These are phyloP conservation scores for Ustilago nuda DNA, from an alignment of 1,284 basidiomycete genomes.

Conservation along the genomic window DNA sequence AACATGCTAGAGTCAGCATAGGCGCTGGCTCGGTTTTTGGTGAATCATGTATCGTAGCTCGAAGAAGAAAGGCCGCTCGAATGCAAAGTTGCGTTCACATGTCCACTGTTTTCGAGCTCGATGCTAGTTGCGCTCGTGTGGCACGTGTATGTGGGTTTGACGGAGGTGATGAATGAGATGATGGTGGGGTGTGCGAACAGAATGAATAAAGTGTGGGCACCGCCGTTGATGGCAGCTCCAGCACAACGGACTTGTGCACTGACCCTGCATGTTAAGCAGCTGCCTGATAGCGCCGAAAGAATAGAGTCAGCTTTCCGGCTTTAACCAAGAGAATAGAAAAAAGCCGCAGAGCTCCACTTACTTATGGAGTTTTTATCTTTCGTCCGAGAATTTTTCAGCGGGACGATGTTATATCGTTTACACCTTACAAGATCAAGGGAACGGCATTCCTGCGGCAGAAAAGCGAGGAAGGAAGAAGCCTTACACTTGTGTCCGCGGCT, in stretches of 20 bases:
- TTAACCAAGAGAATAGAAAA: background rate
- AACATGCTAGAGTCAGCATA: conserved; percentile 19
- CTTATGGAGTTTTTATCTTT: background rate
- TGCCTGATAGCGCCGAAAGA: conserved; percentile 15
- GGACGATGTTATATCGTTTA: background rate
- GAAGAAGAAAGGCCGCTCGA: background rate
- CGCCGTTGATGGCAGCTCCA: background rate
- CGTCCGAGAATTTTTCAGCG: conserved; percentile 1
- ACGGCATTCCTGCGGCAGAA: background rate
- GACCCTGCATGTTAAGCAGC: conserved; percentile 11
- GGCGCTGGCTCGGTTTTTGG: background rate
- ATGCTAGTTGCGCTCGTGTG: background rate
- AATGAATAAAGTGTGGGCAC: background rate
- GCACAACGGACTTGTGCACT: background rate
- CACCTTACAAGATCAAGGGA: background rate
- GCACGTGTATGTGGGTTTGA: background rate
- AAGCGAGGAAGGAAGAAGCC: background rate
- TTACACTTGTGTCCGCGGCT: conserved; percentile 4
- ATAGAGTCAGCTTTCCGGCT: conserved; percentile 3
- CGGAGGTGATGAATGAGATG: background rate
- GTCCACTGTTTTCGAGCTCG: background rate
- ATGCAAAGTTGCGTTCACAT: conserved; percentile 9
- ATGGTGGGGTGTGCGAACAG: background rate
- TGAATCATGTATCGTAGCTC: conserved; percentile 3
- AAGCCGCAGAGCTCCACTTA: conserved; percentile 6